Base-by-base conservation (phyloP, 2,329 filamentous ascomycete genomes). In the Elsinoe ampelina region DNA sequence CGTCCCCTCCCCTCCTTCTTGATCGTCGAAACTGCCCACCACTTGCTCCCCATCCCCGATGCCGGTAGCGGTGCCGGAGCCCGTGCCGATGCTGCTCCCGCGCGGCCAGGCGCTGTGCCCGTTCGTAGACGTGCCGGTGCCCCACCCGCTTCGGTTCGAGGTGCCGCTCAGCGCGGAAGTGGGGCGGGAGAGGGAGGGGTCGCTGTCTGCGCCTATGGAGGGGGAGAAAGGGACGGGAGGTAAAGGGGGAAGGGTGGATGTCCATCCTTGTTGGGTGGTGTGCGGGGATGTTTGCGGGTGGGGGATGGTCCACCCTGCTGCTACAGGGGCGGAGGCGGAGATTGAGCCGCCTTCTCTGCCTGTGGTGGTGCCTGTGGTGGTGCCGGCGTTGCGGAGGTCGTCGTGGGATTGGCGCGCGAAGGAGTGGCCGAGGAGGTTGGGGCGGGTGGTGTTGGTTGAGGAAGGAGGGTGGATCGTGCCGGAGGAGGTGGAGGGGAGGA, bases 331-430 rank as follows among this genome's bases (percentile, higher is more conserved):
- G 15, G 32, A 38, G 32, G 48, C 48, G 34, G 26, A 35, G 48
- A 52, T 52, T 6, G 41, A 15, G 15, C 41, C 41, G 8, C 41
- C 41, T 45, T 45, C 41, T 2, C 41, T 6, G n/a, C 20, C 20
- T 20, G 41, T 22, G n/a, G 36, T 12, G 36, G 13, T 39, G 36
- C 11, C 10, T 4, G 36, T 4, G 11, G 13, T n/a, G 45, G 26
- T 26, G 45, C 45, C 45, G 26, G 52, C 38, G 26, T 45, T 55
- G n/a, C 52, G 38, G 1, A 55, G n/a, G n/a, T 55, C 52, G 52
- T 55, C 52, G 22, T 34, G 38, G n/a, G 19, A 39, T 19, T 20
- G 12, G 11, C 38, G 38, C 7, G 52, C 52, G 52, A 52, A 52
- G 22, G 5, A 34, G 10, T 55, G 52, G 7, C 52, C 52, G 10